phyloP scores from a whole-genome alignment of 2,329 filamentous ascomycete genomes.

The Fusarium sp. region DNA sequence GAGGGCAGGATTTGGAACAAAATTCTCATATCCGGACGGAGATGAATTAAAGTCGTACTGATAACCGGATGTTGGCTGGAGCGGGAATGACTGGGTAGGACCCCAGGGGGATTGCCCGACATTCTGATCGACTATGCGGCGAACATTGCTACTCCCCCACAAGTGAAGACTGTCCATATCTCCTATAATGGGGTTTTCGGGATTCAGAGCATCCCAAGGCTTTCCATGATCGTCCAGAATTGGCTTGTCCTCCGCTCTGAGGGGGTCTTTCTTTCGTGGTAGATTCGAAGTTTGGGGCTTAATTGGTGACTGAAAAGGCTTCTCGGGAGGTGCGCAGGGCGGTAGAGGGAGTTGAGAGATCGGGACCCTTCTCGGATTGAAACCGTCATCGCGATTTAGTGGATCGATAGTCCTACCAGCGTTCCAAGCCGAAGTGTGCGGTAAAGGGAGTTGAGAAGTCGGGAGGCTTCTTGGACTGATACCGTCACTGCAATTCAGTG shows the following conservation, averaged over 20 bases:
- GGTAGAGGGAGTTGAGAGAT: neutral
- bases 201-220: neutral
- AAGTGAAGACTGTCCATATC: neutral
- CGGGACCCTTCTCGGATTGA: too few species aligned
- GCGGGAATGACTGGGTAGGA: neutral
- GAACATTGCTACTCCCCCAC: neutral
- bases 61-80: neutral
- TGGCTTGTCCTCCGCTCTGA: too few species aligned
- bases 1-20: neutral
- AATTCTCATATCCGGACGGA: neutral
- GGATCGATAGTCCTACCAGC: too few species aligned
- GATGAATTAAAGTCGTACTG: neutral
- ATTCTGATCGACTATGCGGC: neutral
- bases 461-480: neutral
- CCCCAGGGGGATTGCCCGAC: neutral
- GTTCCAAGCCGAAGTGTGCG: too few species aligned
- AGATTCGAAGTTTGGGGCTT: neutral
- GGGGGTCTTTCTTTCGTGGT: neutral
- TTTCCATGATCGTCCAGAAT: neutral
- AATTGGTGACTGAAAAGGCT: neutral
- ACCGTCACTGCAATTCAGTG: neutral
- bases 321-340: neutral
- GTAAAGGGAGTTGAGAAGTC: too few species aligned
- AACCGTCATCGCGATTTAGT: too few species aligned
- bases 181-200: neutral